Percentiles rank a stretch among this genome's conserved stretches.
phyloP scores from a whole-genome alignment of 176 grass and related monocot genomes.

The Oropetium thomaeum region DNA sequence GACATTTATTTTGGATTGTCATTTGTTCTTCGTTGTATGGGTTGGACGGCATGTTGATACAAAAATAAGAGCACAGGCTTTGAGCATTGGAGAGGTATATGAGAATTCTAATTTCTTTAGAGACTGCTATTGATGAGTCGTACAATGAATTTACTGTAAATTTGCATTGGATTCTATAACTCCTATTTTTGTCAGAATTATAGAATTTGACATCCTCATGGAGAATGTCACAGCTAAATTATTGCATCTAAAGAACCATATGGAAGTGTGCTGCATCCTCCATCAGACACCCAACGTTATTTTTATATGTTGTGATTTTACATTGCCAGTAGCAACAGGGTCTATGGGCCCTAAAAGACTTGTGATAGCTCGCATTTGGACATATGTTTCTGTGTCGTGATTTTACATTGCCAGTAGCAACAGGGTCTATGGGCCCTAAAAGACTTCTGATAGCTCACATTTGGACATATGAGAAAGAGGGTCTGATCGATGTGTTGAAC shows the following conservation, averaged over 20 bases:
- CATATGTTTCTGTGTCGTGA: constrained; percentile 12
- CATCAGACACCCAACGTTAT: constrained; percentile 18
- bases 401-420: not conserved
- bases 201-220: constrained; percentile 90
- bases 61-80: constrained; percentile 71
- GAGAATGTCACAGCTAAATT: constrained; percentile 38
- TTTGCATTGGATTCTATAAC: not conserved
- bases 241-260: constrained; percentile 16
- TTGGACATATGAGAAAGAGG: constrained; percentile 12
- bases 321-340: not conserved
- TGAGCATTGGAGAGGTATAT: constrained; percentile 86
- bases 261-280: not conserved
- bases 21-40: constrained; percentile 79
- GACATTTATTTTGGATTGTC: constrained; percentile 92
- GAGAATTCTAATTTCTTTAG: constrained; percentile 14
- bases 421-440: not conserved
- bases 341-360: not conserved
- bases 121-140: constrained; percentile 14
- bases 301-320: not conserved
- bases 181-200: constrained; percentile 53
- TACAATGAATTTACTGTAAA: not conserved
- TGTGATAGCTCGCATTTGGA: not conserved
- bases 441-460: not conserved
- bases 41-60: constrained; percentile 78
- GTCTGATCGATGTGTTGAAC: not conserved